Percentiles rank a stretch among this genome's conserved stretches.
These are phyloP conservation scores for cucumber (Cucumis sativus) DNA, from an alignment of 306 rosid genomes.

Conservation along the genomic window Cucumber_9930_V3 NC_026659.2:4868501-4869000, in stretches of 20 bases:
- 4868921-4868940: background rate
- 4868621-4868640: background rate
- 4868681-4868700: background rate
- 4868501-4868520: background rate
- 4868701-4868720: background rate
- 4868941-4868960: background rate
- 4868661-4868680: background rate
- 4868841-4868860: background rate
- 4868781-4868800: background rate
- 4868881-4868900: background rate
- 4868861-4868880: background rate
- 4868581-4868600: background rate
- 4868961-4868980: background rate
- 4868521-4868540: background rate
- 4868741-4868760: background rate
- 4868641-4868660: background rate
- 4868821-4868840: background rate
- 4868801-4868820: background rate
- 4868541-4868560: background rate
- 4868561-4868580: background rate
- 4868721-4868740: background rate
- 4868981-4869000: background rate
- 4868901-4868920: background rate
- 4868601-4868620: background rate
- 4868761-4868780: background rate